Evolutionary conservation across 352 stramenopile genomes (phyloP), one percentile per base, ranked within the genome.

Genomic region (Pythium plurisporium): DNA sequence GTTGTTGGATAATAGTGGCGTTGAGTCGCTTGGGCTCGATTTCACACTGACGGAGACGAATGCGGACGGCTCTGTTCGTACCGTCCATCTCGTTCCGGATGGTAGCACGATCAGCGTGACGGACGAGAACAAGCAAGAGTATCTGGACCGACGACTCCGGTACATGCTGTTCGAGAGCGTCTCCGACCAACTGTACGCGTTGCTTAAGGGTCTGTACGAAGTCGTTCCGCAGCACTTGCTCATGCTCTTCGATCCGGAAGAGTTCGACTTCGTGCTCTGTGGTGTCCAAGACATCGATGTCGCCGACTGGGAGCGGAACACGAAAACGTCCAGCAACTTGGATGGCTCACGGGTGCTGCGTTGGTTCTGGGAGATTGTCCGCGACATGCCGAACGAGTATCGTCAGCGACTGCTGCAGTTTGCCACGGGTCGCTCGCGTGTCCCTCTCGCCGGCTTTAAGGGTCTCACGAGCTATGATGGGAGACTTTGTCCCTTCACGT

Each of bases 351-450:
- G 47, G 3, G 67, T 79, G 2, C 64, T 62, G 3, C 61, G 65
- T 4, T 98, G 94, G 95, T 99, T 99, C 65, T 99, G 96, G 96
- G 96, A 97, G 54, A 91, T 98, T 25, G 82, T 99, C 55, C 84
- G 87, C 20, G 81, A 88, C 41, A 89, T 91, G 78, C 75, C 82
- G 12, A 89, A 87, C 52, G 81, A 91, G 55, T 89, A 93, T 31
- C 73, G 81, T 0, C 73, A 79, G 1, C 74, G 82, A 8, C 69
- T 96, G 41, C 58, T 96, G 12, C 73, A 94, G 26, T 95, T 95
- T 47, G 74, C 80, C 5, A 96, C 87, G 2, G 87, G 87, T 1
- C 87, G 76, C 14, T 77, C 83, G 0, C 86, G 80, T 14, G 85
- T 94, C 3, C 87, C 87, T 10, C 59, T 91, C 26, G 76, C 77